A percentile compares a stretch with the other conserved stretches of the same genome.
Conservation (phyloP, 495 filamentous ascomycete species). For the Talaromyces adpressus region DNA sequence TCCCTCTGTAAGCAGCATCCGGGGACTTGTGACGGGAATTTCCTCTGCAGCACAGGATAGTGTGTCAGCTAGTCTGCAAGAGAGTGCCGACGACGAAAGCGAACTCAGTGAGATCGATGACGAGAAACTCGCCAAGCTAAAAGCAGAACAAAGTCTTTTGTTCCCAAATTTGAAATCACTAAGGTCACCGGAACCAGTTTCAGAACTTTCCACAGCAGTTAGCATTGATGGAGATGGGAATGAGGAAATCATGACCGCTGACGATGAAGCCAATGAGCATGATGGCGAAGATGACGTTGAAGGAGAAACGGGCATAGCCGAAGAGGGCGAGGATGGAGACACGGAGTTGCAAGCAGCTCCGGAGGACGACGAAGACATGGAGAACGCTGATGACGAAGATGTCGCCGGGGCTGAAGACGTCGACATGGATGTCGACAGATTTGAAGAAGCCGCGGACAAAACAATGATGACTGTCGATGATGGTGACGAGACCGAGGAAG, state of each 20-base stretch:
- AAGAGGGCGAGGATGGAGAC: constrained; percentile 20
- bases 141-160: constrained; percentile 22
- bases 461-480: constrained; percentile 14
- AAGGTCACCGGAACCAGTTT: constrained; percentile 18
- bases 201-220: constrained; percentile 18
- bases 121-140: constrained; percentile 37
- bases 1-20: constrained; percentile 7
- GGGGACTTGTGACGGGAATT: constrained; percentile 13
- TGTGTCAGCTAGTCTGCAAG: constrained; percentile 56
- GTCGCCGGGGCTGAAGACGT: constrained; percentile 8
- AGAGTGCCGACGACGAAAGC: constrained; percentile 75
- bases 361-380: constrained; percentile 19
- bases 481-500: constrained; percentile 21
- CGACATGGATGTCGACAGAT: constrained; percentile 8
- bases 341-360: constrained; percentile 13
- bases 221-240: constrained; percentile 22
- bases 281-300: constrained; percentile 6
- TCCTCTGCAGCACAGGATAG: constrained; percentile 27
- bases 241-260: background rate
- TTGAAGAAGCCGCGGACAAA: constrained; percentile 54
- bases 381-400: constrained; percentile 17
- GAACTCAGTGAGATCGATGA: constrained; percentile 66
- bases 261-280: constrained; percentile 6
- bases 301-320: constrained; percentile 14
- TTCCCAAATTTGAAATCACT: constrained; percentile 31